These are phyloP conservation scores for Nematocida sp. DNA, from an alignment of 371 early-diverging fungal species.

Conservation along the genomic window DNA sequence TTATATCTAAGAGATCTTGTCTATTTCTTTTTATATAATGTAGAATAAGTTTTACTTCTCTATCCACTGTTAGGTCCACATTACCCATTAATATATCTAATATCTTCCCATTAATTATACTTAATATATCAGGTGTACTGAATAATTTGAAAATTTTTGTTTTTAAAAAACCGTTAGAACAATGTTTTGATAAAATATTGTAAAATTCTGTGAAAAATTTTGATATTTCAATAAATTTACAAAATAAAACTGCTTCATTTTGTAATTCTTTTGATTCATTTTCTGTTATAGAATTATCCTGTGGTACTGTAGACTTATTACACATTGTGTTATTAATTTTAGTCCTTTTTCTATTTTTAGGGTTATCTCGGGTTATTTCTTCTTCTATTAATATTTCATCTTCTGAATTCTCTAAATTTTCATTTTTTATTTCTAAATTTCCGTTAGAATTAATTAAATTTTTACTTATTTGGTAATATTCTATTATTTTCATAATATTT, in stretches of 20 bases:
- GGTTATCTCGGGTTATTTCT: constrained; percentile 1
- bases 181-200: no score
- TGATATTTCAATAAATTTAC: no score
- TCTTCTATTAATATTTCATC: background rate
- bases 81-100: constrained; percentile 31
- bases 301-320: no score
- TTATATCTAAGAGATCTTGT: constrained; percentile 5
- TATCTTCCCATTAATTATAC: background rate
- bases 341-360: constrained; percentile 16
- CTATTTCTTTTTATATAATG: background rate
- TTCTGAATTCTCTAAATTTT: background rate
- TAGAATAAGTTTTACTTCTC: constrained; percentile 11
- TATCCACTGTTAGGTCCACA: constrained; percentile 1
- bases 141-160: no score
- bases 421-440: background rate
- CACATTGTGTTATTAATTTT: background rate
- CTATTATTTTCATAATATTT: constrained; percentile 30
- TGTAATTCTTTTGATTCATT: background rate
- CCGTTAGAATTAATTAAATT: no score
- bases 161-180: no score
- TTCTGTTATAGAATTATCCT: no score
- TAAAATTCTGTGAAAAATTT: no score
- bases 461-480: constrained; percentile 30
- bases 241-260: background rate
- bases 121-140: no score